Percentiles rank a stretch among this genome's conserved stretches.
These are phyloP conservation scores for Pichia manshurica DNA, from an alignment of 805 yeast species.

Conservation along the genomic window DNA sequence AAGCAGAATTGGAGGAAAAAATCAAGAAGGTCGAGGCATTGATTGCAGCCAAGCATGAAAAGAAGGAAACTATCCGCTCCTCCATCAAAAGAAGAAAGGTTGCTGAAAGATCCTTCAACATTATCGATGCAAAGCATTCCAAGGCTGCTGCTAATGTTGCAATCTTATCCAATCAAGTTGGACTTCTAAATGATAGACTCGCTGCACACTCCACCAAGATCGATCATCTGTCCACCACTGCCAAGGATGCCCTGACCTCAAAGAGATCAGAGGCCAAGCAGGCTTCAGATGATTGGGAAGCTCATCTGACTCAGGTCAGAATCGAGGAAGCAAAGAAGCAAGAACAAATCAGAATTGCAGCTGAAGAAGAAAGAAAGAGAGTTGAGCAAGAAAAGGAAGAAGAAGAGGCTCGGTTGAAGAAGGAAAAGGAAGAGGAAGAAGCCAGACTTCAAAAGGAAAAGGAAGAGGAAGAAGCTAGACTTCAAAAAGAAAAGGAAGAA, in stretches of 20 bases:
- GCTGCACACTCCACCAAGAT: constrained; percentile 42
- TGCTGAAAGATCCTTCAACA: constrained; percentile 33
- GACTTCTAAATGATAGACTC: constrained; percentile 36
- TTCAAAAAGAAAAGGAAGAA: constrained; percentile 28
- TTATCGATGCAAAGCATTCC: constrained; percentile 32
- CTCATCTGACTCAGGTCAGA: constrained; percentile 40
- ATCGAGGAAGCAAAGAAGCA: constrained; percentile 41
- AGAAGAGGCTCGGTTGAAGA: constrained; percentile 30
- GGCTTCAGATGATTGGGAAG: constrained; percentile 38
- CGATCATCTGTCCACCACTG: constrained; percentile 32
- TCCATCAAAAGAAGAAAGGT: constrained; percentile 35
- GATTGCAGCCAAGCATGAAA: constrained; percentile 37
- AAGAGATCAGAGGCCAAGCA: constrained; percentile 39
- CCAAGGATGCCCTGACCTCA: constrained; percentile 32
- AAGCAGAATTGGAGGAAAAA: constrained; percentile 31
- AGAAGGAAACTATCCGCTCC: constrained; percentile 24
- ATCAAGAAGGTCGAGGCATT: constrained; percentile 34
- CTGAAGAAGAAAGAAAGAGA: constrained; percentile 35
- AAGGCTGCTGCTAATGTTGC: constrained; percentile 35
- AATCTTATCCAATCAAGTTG: constrained; percentile 38
- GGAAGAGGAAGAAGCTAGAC: constrained; percentile 31
- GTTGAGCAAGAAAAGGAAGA: constrained; percentile 36
- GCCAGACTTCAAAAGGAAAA: constrained; percentile 27
- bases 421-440: constrained; percentile 27
- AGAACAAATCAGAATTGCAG: constrained; percentile 37